These are phyloP conservation scores for Globisporangium camurandrum DNA, from an alignment of 352 stramenopile species.

Conservation along the genomic window DNA sequence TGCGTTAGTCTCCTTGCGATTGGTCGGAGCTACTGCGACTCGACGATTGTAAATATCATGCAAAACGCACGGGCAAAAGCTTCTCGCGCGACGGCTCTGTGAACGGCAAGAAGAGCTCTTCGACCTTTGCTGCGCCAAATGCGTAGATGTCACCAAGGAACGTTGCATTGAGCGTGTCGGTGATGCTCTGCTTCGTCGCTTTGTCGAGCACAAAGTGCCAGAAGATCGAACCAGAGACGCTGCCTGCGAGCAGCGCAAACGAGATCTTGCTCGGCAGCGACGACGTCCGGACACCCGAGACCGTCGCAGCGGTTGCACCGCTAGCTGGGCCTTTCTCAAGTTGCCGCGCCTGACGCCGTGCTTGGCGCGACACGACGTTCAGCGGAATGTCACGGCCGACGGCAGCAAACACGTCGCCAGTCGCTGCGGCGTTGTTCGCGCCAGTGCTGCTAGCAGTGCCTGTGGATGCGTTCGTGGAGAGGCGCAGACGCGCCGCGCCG, in stretches of 20 bases:
- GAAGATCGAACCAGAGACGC: slow-evolving; percentile 50
- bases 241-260: slow-evolving; percentile 48
- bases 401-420: slow-evolving; percentile 6
- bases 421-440: neutral
- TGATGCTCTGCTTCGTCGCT: slow-evolving; percentile 31
- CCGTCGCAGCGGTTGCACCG: slow-evolving; percentile 10
- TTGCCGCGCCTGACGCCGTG: slow-evolving; percentile 47
- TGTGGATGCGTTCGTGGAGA: slow-evolving; percentile 1
- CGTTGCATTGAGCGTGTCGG: slow-evolving; percentile 40
- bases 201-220: slow-evolving; percentile 79
- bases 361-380: slow-evolving; percentile 47
- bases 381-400: slow-evolving; percentile 56
- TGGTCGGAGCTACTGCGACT: neutral
- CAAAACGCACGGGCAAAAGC: slow-evolving; percentile 44
- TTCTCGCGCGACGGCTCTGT: slow-evolving; percentile 78
- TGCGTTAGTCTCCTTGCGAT: neutral
- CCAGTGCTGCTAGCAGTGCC: neutral
- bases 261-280: slow-evolving; percentile 71
- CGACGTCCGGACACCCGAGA: slow-evolving; percentile 56
- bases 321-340: slow-evolving; percentile 25
- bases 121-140: slow-evolving; percentile 48
- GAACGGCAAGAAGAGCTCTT: slow-evolving; percentile 65
- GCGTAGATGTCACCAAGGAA: slow-evolving; percentile 60
- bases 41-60: neutral
- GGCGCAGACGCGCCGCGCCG: slow-evolving; percentile 1